These are phyloP conservation scores for Tolypocladium paradoxum DNA, from an alignment of 2,329 filamentous ascomycete species.

Conservation along the genomic window DNA sequence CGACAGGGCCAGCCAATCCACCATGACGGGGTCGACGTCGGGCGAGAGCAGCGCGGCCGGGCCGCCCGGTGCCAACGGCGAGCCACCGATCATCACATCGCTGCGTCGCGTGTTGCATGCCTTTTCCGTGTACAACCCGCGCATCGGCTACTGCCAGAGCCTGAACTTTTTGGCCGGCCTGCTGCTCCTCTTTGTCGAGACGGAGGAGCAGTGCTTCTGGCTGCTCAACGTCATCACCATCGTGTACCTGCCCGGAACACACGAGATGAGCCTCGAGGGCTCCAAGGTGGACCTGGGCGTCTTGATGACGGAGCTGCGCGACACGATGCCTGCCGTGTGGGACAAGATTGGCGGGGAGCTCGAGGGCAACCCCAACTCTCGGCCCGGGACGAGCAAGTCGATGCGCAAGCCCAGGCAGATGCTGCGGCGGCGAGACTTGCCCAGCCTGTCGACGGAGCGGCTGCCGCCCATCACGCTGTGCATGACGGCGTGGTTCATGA, in stretches of 20 bases:
- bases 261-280: slow-evolving; percentile 81
- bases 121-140: slow-evolving; percentile 82
- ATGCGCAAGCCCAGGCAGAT: slow-evolving; percentile 26
- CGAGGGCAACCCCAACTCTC: slow-evolving; percentile 35
- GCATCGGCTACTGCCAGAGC: slow-evolving; percentile 90
- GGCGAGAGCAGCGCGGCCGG: slow-evolving; percentile 24
- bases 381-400: slow-evolving; percentile 23
- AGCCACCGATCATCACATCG: slow-evolving; percentile 70
- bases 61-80: slow-evolving; percentile 30
- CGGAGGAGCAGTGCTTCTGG: slow-evolving; percentile 87
- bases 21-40: slow-evolving; percentile 18
- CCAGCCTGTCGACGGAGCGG: slow-evolving; percentile 35
- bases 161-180: slow-evolving; percentile 91
- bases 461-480: slow-evolving; percentile 86
- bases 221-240: slow-evolving; percentile 87
- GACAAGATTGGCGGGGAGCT: slow-evolving; percentile 75
- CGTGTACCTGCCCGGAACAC: slow-evolving; percentile 79
- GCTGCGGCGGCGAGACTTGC: slow-evolving; percentile 27
- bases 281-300: slow-evolving; percentile 92
- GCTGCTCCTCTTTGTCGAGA: slow-evolving; percentile 74
- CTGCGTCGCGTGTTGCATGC: slow-evolving; percentile 79
- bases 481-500: slow-evolving; percentile 97
- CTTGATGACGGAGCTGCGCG: slow-evolving; percentile 76
- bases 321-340: slow-evolving; percentile 76
- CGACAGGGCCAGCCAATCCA: slow-evolving; percentile 25